Evolutionary conservation across 163 green algal genomes (phyloP).

Genomic region (Coccomyxa subellipsoidea): DNA sequence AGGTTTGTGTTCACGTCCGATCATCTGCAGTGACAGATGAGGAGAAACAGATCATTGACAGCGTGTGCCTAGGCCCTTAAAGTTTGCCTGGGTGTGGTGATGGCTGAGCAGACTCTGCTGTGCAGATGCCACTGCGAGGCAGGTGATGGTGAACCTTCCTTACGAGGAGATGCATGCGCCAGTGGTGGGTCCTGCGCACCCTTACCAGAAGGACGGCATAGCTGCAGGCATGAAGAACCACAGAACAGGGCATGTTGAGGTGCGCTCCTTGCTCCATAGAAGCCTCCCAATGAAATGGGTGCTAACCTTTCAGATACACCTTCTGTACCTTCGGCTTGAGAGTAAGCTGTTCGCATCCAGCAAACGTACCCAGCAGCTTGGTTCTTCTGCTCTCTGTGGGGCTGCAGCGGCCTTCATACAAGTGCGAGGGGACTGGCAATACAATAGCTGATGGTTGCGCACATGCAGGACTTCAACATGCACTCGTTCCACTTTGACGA

Average conservation of each 20-base stretch:
- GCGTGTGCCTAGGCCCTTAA: not conserved
- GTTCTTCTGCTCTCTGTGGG: too few relatives aligned
- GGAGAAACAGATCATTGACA: not conserved
- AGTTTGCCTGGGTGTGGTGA: not conserved
- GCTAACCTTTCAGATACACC: too few relatives aligned
- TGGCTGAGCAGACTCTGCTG: not conserved
- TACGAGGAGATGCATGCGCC: slow-evolving; percentile 83
- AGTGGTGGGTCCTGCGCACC: slow-evolving; percentile 69
- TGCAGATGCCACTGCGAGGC: slow-evolving; percentile 53
- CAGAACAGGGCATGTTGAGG: slow-evolving; percentile 78
- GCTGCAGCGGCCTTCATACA: too few relatives aligned
- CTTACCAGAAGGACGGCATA: slow-evolving; percentile 65
- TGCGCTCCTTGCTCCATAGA: not conserved
- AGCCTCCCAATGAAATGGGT: too few relatives aligned
- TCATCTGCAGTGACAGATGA: not conserved
- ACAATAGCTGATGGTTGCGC: too few relatives aligned
- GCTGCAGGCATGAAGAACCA: slow-evolving; percentile 81
- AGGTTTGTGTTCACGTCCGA: slow-evolving; percentile 9
- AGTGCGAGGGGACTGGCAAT: too few relatives aligned
- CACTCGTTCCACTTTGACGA: slow-evolving; percentile 91
- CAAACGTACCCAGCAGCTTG: too few relatives aligned
- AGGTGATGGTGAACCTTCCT: slow-evolving; percentile 79
- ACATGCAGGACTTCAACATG: slow-evolving; percentile 48
- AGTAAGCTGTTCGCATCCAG: too few relatives aligned
- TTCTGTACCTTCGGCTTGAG: too few relatives aligned